A percentile compares a stretch with the other conserved stretches of the same genome.
These are phyloP conservation scores for Cichorium intybus DNA, from an alignment of 140 eudicot genomes.

Conservation along the genomic window DNA sequence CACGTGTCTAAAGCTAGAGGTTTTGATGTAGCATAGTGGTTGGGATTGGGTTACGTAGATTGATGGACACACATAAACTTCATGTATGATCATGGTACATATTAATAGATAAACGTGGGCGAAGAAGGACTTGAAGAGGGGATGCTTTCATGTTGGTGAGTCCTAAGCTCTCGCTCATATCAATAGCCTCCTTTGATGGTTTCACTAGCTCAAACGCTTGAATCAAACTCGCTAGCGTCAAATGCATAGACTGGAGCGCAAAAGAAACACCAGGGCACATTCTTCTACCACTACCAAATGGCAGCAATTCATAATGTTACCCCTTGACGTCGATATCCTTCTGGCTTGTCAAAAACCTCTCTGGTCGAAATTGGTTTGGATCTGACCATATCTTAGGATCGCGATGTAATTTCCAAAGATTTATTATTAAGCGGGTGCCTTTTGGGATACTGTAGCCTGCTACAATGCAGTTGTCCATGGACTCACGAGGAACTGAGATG, in stretches of 20 bases:
- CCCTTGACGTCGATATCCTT: conserved; percentile 24
- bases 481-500: conserved; percentile 3
- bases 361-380: conserved; percentile 11
- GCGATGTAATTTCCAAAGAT: conserved; percentile 19
- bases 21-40: no score
- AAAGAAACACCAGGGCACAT: conserved; percentile 14
- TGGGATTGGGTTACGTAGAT: no score
- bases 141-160: conserved; percentile 3
- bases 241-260: conserved; percentile 9
- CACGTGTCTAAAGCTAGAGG: no score
- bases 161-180: conserved; percentile 3
- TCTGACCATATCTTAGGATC: conserved; percentile 12
- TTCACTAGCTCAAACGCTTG: conserved; percentile 17
- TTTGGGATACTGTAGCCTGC: conserved; percentile 11
- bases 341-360: conserved; percentile 19
- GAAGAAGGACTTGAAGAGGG: conserved; percentile 11
- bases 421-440: conserved; percentile 5
- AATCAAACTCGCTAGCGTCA: conserved; percentile 13
- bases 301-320: conserved; percentile 17
- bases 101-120: conserved; percentile 11
- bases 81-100: not conserved
- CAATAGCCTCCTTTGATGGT: conserved; percentile 1
- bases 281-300: conserved; percentile 26
- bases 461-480: conserved; percentile 11
- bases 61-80: no score